Conservation (phyloP, 257 asterid genomes). For the Salvia hispanica region DNA sequence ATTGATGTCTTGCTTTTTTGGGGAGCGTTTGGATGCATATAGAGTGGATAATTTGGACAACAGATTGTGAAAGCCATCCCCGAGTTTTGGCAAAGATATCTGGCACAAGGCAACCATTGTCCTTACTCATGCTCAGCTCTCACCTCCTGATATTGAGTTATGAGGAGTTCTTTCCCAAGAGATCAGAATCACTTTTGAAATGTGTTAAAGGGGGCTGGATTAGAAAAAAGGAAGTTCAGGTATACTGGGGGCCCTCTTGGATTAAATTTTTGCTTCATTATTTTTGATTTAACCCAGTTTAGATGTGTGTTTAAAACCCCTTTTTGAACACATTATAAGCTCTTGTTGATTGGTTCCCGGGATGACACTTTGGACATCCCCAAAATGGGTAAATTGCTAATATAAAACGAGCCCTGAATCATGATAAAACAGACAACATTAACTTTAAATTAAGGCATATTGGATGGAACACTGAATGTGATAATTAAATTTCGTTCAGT, state of each 20-base stretch:
- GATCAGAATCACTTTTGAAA: constrained; percentile 87
- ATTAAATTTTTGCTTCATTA: background rate
- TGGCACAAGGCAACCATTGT: constrained; percentile 85
- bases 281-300: background rate
- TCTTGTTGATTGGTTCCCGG: too few relatives aligned
- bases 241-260: constrained; percentile 27
- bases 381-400: too few relatives aligned
- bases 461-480: too few relatives aligned
- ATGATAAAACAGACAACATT: too few relatives aligned
- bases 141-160: constrained; percentile 92
- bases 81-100: constrained; percentile 77
- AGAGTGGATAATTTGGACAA: constrained; percentile 95
- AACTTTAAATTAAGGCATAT: too few relatives aligned
- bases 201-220: constrained; percentile 74
- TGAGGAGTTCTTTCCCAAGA: constrained; percentile 75
- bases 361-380: too few relatives aligned
- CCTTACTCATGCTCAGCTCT: constrained; percentile 95
- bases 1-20: constrained; percentile 92
- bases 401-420: too few relatives aligned
- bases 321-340: background rate
- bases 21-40: constrained; percentile 94
- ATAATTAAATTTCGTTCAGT: background rate
- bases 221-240: constrained; percentile 63
- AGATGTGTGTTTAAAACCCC: background rate
- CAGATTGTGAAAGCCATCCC: constrained; percentile 88